Evolutionary conservation across 192 early-diverging fungal species (phyloP).

Genomic region (Dimargaris cristalligena): DNA sequence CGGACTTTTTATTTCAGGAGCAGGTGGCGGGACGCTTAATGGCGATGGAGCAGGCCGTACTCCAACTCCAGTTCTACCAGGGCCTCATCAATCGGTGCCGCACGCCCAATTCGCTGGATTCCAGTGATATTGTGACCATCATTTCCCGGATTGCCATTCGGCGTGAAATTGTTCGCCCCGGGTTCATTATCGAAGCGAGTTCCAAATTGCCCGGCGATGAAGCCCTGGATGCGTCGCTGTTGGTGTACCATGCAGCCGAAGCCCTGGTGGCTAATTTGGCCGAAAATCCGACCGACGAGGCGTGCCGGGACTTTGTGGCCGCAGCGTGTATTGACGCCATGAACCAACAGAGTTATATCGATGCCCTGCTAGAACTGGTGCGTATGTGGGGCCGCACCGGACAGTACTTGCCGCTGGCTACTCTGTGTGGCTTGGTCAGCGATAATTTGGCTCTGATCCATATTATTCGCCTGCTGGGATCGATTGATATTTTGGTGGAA

Average conservation of each 20-base stretch:
- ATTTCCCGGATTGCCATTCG: background rate
- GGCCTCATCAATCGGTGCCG: background rate
- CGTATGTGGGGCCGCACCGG: background rate
- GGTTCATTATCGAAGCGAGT: background rate
- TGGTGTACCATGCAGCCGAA: background rate
- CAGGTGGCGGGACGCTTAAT: background rate
- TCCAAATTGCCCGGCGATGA: constrained; percentile 3
- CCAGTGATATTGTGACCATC: constrained; percentile 8
- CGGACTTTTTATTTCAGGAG: background rate
- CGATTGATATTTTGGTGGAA: background rate
- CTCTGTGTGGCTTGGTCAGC: background rate
- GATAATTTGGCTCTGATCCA: background rate
- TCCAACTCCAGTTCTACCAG: constrained; percentile 1
- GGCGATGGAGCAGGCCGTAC: constrained; percentile 6
- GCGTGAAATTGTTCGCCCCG: constrained; percentile 6
- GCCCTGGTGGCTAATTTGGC: background rate
- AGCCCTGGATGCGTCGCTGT: background rate
- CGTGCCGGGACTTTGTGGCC: constrained; percentile 1
- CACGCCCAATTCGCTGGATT: background rate
- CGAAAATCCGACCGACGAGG: background rate
- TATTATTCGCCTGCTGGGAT: background rate
- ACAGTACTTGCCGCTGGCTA: background rate
- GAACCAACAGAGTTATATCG: constrained; percentile 7
- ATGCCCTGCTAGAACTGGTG: background rate
- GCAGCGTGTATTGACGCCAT: constrained; percentile 1